Evolutionary conservation across 345 rosid species (phyloP).

Genomic region (Camelina sativa): DNA sequence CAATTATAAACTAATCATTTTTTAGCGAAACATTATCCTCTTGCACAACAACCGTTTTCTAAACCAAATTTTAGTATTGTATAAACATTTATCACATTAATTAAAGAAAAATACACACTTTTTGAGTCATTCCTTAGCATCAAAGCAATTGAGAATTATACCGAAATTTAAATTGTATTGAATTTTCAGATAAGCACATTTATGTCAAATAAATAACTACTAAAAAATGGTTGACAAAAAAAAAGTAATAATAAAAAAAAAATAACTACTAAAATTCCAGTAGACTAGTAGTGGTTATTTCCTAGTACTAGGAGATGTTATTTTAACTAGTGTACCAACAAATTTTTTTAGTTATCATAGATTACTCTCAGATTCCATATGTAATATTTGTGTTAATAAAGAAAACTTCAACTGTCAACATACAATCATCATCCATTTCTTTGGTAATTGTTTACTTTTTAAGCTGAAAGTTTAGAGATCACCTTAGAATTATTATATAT

Average conservation of each 20-base stretch:
- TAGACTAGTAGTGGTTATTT: not conserved
- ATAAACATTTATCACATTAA: conserved; percentile 2
- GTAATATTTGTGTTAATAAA: not conserved
- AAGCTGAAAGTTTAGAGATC: not conserved
- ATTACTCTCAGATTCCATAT: not conserved
- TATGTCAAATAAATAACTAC: not conserved
- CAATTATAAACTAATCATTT: conserved; percentile 21
- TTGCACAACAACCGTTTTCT: not conserved
- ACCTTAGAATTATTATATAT: not conserved
- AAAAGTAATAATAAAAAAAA: no score
- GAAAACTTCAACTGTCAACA: not conserved
- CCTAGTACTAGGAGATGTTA: not conserved
- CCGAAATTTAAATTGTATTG: not conserved
- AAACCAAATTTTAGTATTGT: conserved; percentile 2
- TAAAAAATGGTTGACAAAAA: not conserved
- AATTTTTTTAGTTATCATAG: no score
- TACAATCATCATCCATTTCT: not conserved
- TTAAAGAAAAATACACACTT: not conserved
- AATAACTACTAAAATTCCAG: no score
- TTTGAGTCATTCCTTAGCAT: conserved; percentile 33
- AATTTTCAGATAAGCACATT: not conserved
- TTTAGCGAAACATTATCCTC: conserved; percentile 31
- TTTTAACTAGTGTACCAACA: not conserved
- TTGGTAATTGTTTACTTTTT: not conserved
- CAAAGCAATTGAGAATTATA: conserved; percentile 17